These are phyloP conservation scores for Penicillium canescens DNA, from an alignment of 495 filamentous ascomycete genomes.

Conservation along the genomic window DNA sequence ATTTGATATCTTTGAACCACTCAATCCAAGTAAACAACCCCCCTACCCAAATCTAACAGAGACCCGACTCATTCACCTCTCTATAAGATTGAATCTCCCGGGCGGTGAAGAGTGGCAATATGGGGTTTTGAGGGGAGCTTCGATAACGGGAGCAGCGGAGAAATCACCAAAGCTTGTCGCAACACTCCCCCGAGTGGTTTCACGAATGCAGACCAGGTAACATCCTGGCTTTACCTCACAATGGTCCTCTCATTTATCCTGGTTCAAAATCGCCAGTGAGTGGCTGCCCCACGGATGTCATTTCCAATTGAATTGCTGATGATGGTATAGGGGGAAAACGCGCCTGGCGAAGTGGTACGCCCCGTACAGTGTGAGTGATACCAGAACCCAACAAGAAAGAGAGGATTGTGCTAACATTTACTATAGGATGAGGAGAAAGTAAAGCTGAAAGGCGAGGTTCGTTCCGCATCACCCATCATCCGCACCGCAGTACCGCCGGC, in stretches of 20 bases:
- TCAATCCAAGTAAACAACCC: no score
- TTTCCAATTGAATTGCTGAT: conserved; percentile 15
- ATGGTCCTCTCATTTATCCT: conserved; percentile 95
- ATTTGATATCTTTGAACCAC: background rate
- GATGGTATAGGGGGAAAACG: conserved; percentile 81
- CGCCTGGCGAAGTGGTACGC: conserved; percentile 98
- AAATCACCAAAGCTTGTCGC: conserved; percentile 16
- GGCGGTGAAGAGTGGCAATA: conserved; percentile 39
- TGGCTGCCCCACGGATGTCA: conserved; percentile 7
- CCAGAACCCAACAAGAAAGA: background rate
- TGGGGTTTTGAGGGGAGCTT: conserved; percentile 31
- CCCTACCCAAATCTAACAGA: no score
- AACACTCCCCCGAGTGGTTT: conserved; percentile 10
- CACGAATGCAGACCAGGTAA: conserved; percentile 26
- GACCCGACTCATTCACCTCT: background rate
- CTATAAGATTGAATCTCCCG: background rate
- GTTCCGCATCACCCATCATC: conserved; percentile 16
- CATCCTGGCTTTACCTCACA: conserved; percentile 15
- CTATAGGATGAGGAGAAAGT: conserved; percentile 87
- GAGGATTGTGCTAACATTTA: background rate
- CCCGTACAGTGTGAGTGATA: conserved; percentile 74
- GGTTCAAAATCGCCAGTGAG: conserved; percentile 94
- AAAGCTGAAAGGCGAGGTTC: conserved; percentile 85
- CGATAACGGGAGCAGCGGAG: conserved; percentile 30
- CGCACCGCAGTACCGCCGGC: conserved; percentile 4